Conservation (phyloP, 2,329 filamentous ascomycete species). For the Alternaria postmessia region DNA sequence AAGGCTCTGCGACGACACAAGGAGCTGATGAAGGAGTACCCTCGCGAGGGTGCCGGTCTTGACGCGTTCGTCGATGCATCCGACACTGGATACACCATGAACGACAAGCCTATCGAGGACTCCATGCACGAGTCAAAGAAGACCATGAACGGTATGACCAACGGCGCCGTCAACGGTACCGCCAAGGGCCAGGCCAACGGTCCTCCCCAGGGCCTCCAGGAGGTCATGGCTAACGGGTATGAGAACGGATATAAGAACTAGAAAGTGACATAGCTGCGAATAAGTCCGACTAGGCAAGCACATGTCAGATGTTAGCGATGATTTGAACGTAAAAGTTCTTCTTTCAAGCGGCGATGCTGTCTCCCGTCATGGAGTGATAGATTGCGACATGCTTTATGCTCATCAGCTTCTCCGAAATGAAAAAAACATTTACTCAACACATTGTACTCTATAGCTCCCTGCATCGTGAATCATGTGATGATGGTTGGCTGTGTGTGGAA, state of each 20-base stretch:
- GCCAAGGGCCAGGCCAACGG: conserved; percentile 31
- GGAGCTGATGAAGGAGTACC: conserved; percentile 67
- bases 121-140: conserved; percentile 28
- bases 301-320: conserved; percentile 12
- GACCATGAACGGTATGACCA: conserved; percentile 35
- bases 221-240: conserved; percentile 43
- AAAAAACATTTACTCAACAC: conserved; percentile 2
- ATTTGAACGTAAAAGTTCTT: conserved; percentile 13
- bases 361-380: neutral
- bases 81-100: conserved; percentile 69
- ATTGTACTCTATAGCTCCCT: neutral
- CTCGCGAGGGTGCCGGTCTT: conserved; percentile 69
- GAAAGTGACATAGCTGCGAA: conserved; percentile 15
- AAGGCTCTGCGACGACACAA: conserved; percentile 70
- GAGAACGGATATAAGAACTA: conserved; percentile 45
- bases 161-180: conserved; percentile 32
- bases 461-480: neutral
- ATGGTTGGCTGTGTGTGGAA: neutral
- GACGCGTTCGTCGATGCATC: conserved; percentile 74
- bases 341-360: conserved; percentile 8
- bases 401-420: conserved; percentile 12
- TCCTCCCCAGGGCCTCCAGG: conserved; percentile 30
- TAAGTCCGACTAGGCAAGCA: conserved; percentile 25
- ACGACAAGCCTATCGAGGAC: conserved; percentile 52
- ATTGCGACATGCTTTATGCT: conserved; percentile 5